Percentiles rank a stretch among this genome's conserved stretches.
These are phyloP conservation scores for Hansfordia pulvinata DNA, from an alignment of 2,329 filamentous ascomycete genomes.

Conservation along the genomic window DNA sequence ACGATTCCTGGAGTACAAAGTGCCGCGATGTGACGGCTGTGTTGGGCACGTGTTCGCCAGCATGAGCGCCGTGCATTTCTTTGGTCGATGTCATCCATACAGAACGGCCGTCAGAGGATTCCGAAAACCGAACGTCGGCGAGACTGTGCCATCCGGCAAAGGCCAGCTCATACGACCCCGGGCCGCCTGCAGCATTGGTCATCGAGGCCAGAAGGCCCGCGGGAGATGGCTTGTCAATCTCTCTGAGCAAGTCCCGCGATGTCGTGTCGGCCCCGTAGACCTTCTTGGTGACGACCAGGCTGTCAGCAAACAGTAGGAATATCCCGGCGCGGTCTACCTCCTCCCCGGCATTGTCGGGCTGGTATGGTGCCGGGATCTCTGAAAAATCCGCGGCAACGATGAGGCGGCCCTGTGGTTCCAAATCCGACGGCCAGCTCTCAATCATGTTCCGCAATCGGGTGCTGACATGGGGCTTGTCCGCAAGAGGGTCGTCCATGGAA, in stretches of 20 bases:
- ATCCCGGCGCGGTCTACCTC: conserved; percentile 47
- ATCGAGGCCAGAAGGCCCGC: conserved; percentile 48
- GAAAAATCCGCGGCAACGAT: conserved; percentile 70
- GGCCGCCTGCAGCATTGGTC: conserved; percentile 48
- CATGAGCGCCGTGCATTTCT: conserved; percentile 42
- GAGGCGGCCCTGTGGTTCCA: conserved; percentile 64
- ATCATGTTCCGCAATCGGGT: conserved; percentile 65
- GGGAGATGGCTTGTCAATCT: conserved; percentile 69
- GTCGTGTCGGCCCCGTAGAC: conserved; percentile 45
- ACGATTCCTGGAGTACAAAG: conserved; percentile 60
- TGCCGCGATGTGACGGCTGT: conserved; percentile 47
- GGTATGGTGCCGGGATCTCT: conserved; percentile 63
- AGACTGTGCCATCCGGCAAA: conserved; percentile 64
- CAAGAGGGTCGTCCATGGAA: conserved; percentile 64
- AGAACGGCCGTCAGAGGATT: conserved; percentile 49
- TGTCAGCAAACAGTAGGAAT: conserved; percentile 75
- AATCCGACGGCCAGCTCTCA: conserved; percentile 59
- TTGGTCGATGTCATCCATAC: conserved; percentile 55
- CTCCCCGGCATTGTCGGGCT: conserved; percentile 22
- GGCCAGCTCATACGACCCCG: conserved; percentile 53
- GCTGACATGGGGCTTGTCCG: conserved; percentile 59
- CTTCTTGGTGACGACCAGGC: conserved; percentile 65
- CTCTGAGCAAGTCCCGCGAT: conserved; percentile 66
- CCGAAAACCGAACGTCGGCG: conserved; percentile 58
- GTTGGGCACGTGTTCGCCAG: conserved; percentile 30